These are phyloP conservation scores for Penicillium samsonianum DNA, from an alignment of 495 filamentous ascomycete genomes.

Conservation along the genomic window DNA sequence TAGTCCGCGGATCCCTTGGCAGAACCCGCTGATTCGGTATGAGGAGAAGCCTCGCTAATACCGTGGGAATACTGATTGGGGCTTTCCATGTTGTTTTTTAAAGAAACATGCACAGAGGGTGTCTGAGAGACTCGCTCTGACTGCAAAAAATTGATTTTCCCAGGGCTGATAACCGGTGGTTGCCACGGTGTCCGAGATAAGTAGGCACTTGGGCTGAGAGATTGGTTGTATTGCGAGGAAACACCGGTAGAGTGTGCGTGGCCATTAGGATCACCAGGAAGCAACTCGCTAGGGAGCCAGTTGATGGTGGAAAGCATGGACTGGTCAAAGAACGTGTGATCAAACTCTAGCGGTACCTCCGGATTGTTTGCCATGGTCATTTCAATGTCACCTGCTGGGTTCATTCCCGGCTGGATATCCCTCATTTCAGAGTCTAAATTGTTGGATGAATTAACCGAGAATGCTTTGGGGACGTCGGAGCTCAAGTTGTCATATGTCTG, in stretches of 20 bases:
- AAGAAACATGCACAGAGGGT: constrained; percentile 25
- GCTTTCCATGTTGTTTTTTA: constrained; percentile 22
- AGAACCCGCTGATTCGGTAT: constrained; percentile 22
- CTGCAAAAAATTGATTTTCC: constrained; percentile 20
- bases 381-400: constrained; percentile 17
- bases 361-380: constrained; percentile 26
- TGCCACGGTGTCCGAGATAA: constrained; percentile 31
- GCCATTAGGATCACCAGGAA: constrained; percentile 17
- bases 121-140: constrained; percentile 26
- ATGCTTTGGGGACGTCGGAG: constrained; percentile 13
- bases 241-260: constrained; percentile 13
- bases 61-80: constrained; percentile 23
- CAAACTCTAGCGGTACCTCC: constrained; percentile 29
- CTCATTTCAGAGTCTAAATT: constrained; percentile 14
- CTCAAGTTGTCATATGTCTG: constrained; percentile 19
- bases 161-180: constrained; percentile 30
- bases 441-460: constrained; percentile 14
- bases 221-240: constrained; percentile 24
- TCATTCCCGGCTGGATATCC: constrained; percentile 20
- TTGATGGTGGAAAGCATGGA: constrained; percentile 37
- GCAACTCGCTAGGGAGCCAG: constrained; percentile 39
- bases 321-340: constrained; percentile 28
- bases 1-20: constrained; percentile 36
- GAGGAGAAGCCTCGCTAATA: constrained; percentile 24
- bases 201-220: constrained; percentile 17